phyloP scores from a whole-genome alignment of 257 asterid species.

The Cynanchum wilfordii region DNA sequence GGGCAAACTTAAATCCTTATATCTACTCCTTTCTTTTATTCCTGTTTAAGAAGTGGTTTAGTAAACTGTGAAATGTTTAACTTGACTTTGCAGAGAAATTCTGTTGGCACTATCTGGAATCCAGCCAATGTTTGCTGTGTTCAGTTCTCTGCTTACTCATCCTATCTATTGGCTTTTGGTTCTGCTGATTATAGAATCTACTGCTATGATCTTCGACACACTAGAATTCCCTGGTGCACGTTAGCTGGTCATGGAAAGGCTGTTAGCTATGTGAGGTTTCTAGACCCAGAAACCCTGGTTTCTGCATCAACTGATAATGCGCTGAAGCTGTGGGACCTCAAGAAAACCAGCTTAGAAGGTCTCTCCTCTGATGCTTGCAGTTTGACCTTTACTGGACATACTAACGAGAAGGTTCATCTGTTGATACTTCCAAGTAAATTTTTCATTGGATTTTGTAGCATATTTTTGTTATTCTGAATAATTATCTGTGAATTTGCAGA shows the following conservation, averaged over 20 bases:
- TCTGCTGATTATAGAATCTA: constrained; percentile 78
- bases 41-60: constrained; percentile 14
- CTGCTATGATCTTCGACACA: constrained; percentile 84
- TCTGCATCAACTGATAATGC: constrained; percentile 95
- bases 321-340: constrained; percentile 88
- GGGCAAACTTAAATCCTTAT: neutral
- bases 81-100: constrained; percentile 50
- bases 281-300: constrained; percentile 64
- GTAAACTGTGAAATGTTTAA: neutral
- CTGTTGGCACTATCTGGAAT: constrained; percentile 67
- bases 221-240: constrained; percentile 68
- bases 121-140: constrained; percentile 78
- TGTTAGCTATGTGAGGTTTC: constrained; percentile 71
- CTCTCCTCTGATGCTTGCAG: constrained; percentile 56
- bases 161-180: constrained; percentile 68
- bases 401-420: constrained; percentile 64
- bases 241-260: constrained; percentile 81
- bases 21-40: neutral
- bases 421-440: neutral
- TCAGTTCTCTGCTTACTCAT: constrained; percentile 67
- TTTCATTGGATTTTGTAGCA: neutral
- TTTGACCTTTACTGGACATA: constrained; percentile 74
- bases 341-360: constrained; percentile 50
- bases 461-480: constrained; percentile 9
- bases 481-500: constrained; percentile 42